phyloP scores from a whole-genome alignment of 257 asterid genomes.

The Rauvolfia tetraphylla region DNA sequence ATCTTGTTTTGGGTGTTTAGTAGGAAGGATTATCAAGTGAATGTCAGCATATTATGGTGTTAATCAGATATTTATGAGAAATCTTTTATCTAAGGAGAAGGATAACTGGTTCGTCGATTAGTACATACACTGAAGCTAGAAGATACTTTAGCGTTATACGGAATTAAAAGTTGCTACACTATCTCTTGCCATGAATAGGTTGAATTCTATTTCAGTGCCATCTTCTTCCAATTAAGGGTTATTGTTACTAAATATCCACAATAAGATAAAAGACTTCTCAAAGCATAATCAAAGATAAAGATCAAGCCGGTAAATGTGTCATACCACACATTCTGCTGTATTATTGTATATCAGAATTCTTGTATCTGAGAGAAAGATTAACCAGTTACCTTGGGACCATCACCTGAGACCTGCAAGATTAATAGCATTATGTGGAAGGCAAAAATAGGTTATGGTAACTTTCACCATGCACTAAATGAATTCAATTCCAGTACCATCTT shows the following conservation, averaged over 20 bases:
- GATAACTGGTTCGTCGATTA: background rate
- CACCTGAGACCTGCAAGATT: background rate
- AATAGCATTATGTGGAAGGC: background rate
- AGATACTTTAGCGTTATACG: background rate
- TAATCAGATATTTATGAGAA: too few relatives aligned
- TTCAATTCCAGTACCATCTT: too few relatives aligned
- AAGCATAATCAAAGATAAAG: background rate
- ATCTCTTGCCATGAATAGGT: background rate
- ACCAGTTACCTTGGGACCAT: too few relatives aligned
- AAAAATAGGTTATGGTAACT: background rate
- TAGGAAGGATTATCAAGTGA: background rate
- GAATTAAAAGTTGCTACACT: background rate
- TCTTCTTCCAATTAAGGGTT: too few relatives aligned
- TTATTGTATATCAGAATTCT: too few relatives aligned
- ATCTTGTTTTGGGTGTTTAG: background rate
- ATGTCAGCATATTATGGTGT: background rate
- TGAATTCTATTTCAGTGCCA: too few relatives aligned
- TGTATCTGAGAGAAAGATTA: background rate
- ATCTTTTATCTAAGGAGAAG: background rate
- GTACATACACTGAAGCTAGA: background rate
- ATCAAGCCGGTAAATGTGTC: background rate
- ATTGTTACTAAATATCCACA: too few relatives aligned
- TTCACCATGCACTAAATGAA: background rate
- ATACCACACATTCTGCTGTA: background rate
- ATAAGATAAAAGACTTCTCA: too few relatives aligned